Conservation (phyloP, 2,329 filamentous ascomycete genomes). For the Trichoderma koningii region DNA sequence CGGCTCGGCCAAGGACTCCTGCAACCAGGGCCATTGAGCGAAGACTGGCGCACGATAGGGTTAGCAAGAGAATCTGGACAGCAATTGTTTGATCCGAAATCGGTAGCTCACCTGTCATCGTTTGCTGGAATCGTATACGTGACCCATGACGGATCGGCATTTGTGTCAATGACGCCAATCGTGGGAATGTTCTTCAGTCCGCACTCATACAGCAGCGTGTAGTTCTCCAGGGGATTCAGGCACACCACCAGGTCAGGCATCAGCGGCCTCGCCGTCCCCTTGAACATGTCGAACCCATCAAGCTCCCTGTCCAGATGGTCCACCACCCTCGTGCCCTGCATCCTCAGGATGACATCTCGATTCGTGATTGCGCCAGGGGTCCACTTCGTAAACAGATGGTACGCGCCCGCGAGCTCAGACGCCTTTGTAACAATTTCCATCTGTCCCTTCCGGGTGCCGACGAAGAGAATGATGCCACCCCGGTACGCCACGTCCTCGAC, state of each 20-base stretch:
- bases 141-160: slow-evolving; percentile 88
- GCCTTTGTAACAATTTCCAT: slow-evolving; percentile 78
- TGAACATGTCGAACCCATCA: slow-evolving; percentile 64
- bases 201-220: slow-evolving; percentile 87
- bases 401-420: slow-evolving; percentile 74
- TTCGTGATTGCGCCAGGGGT: slow-evolving; percentile 91
- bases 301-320: slow-evolving; percentile 68
- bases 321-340: slow-evolving; percentile 71
- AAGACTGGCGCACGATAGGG: slow-evolving; percentile 55
- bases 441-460: slow-evolving; percentile 82
- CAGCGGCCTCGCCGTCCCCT: slow-evolving; percentile 65
- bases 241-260: slow-evolving; percentile 90
- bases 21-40: slow-evolving; percentile 80
- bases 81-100: background rate
- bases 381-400: slow-evolving; percentile 92
- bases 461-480: slow-evolving; percentile 86
- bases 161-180: slow-evolving; percentile 91
- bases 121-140: slow-evolving; percentile 97
- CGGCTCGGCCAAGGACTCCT: slow-evolving; percentile 82
- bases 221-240: slow-evolving; percentile 91
- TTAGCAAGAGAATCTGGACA: background rate
- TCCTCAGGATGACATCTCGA: slow-evolving; percentile 80
- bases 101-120: slow-evolving; percentile 73
- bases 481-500: slow-evolving; percentile 82
- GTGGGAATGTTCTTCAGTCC: slow-evolving; percentile 85